These are phyloP conservation scores for Globisporangium viniferum DNA, from an alignment of 352 stramenopile species.

Conservation along the genomic window DNA sequence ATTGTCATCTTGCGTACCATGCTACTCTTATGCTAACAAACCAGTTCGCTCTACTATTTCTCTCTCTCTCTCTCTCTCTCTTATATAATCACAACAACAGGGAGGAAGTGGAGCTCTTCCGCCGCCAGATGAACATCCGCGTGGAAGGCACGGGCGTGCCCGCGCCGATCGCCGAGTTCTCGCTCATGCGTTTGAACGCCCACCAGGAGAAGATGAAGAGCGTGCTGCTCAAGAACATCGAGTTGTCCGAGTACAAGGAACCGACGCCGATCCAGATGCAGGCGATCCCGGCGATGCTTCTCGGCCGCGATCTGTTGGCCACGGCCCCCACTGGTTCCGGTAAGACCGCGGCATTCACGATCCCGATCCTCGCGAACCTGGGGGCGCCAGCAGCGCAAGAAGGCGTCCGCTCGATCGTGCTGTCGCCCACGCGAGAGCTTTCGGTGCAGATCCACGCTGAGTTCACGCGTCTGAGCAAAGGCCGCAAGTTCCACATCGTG, in stretches of 20 bases:
- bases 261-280: constrained; percentile 99
- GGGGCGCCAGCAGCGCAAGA: constrained; percentile 40
- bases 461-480: constrained; percentile 87
- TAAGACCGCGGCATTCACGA: constrained; percentile 98
- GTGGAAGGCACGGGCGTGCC: constrained; percentile 65
- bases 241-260: constrained; percentile 95
- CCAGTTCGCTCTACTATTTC: background rate
- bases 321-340: constrained; percentile 96
- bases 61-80: background rate
- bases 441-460: constrained; percentile 96
- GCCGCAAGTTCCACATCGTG: constrained; percentile 85
- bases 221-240: constrained; percentile 79
- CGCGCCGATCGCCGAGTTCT: constrained; percentile 73
- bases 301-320: constrained; percentile 92
- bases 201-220: constrained; percentile 48
- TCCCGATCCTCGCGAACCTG: constrained; percentile 91
- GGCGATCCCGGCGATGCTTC: constrained; percentile 88
- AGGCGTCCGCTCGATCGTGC: constrained; percentile 91
- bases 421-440: constrained; percentile 97
- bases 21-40: background rate
- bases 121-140: constrained; percentile 78
- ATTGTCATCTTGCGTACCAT: background rate
- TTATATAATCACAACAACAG: constrained; percentile 19
- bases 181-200: constrained; percentile 54
- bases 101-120: constrained; percentile 58